These are phyloP conservation scores for Microascus cirrosus DNA, from an alignment of 2,329 filamentous ascomycete species.

Conservation along the genomic window DNA sequence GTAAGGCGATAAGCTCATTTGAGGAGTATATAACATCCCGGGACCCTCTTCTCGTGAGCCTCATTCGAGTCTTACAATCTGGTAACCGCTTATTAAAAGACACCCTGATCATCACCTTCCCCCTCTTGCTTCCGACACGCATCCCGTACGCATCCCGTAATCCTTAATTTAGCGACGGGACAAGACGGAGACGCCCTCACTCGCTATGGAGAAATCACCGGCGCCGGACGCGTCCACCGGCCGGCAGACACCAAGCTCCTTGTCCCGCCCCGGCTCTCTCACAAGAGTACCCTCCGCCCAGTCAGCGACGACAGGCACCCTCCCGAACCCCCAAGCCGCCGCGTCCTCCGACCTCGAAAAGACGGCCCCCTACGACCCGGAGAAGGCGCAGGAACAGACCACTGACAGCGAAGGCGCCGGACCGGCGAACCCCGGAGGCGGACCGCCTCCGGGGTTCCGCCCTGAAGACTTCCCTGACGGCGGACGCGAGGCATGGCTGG, in stretches of 20 bases:
- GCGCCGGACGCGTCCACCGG: not conserved
- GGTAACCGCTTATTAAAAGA: no score
- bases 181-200: not conserved
- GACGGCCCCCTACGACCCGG: not conserved
- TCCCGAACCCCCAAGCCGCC: not conserved
- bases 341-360: not conserved
- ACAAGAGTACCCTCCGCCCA: not conserved
- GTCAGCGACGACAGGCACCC: not conserved
- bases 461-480: slow-evolving; percentile 49
- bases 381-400: not conserved
- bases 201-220: not conserved
- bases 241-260: not conserved
- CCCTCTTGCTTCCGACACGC: no score
- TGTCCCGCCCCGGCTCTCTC: not conserved
- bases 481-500: slow-evolving; percentile 44
- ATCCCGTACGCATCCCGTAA: not conserved
- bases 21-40: no score
- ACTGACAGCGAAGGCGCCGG: slow-evolving; percentile 6
- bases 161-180: not conserved
- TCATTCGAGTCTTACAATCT: no score
- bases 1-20: no score
- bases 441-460: not conserved
- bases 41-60: no score
- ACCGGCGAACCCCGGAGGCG: slow-evolving; percentile 2
- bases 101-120: no score